phyloP scores from a whole-genome alignment of 1,284 basidiomycete genomes.

The Grifola frondosa region DNA sequence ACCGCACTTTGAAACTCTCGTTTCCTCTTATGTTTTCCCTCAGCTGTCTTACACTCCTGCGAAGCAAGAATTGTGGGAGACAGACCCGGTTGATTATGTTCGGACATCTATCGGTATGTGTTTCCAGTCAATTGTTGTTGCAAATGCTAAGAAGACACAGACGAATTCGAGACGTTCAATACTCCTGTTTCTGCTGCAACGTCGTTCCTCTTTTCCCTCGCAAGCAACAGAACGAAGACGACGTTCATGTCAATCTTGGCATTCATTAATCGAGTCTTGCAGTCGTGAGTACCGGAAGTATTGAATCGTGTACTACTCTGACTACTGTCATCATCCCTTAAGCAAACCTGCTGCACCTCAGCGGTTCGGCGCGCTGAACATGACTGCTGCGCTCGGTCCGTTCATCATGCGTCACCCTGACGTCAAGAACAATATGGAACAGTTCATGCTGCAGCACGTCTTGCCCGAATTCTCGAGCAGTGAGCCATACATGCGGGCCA shows the following conservation, averaged over 20 bases:
- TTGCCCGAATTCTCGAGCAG: conserved; percentile 64
- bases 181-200: conserved; percentile 78
- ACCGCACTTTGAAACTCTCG: conserved; percentile 74
- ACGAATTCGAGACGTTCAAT: conserved; percentile 77
- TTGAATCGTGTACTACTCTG: not conserved
- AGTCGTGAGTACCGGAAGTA: conserved; percentile 47
- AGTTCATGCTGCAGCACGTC: conserved; percentile 72
- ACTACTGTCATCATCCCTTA: not conserved
- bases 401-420: conserved; percentile 82
- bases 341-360: conserved; percentile 60
- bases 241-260: conserved; percentile 76
- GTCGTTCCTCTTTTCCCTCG: conserved; percentile 74
- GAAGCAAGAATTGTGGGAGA: conserved; percentile 70
- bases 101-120: conserved; percentile 66
- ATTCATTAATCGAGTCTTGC: conserved; percentile 72
- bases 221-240: conserved; percentile 73
- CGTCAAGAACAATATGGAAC: conserved; percentile 74
- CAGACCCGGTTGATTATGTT: conserved; percentile 79
- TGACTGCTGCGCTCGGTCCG: conserved; percentile 71
- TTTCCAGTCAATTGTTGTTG: not conserved
- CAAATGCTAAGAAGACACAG: conserved; percentile 35
- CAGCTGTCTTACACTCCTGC: conserved; percentile 74
- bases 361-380: conserved; percentile 81
- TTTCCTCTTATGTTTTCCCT: conserved; percentile 82
- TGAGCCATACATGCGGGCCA: conserved; percentile 72